Evolutionary conservation across 495 filamentous ascomycete genomes (phyloP), one percentile per base, ranked within the genome.

Genomic region (Pyrenula aspistea): DNA sequence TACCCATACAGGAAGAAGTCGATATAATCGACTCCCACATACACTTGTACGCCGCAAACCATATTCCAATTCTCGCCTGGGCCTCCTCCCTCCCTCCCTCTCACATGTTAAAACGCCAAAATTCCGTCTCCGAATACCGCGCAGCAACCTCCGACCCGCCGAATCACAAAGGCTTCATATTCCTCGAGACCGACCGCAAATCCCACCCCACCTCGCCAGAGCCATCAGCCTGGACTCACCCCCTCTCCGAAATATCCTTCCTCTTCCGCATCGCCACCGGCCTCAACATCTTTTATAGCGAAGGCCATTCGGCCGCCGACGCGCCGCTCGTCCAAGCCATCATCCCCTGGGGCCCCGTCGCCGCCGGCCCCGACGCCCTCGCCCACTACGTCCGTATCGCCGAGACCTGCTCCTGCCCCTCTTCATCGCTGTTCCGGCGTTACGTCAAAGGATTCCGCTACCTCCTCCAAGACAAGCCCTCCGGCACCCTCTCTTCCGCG

Each of bases 311-410:
- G 0, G 50, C 66, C 3, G 67, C 64, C 0, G 78, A 90, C 23
- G 68, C 66, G 11, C 61, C 70, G 21, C 66, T 83, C 2, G 82
- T 86, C 57, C 65, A 84, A 15, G 90, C 77, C 0, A 78, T 89
- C 59, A 75, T 95, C 2, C 84, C 88, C 0, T 95, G 88, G 86
- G 89, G 86, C n/a, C 91, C 89, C 0, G 56, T 95, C 12, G 75
- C 80, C 1, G 75, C 74, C 10, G 87, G 88, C n/a, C 50, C 50
- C 8, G 50, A 52, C 19, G 50, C 50, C 8, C 8, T 52, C 8
- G 50, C n/a, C 8, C 8, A 8, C 8, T 52, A 52, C 50, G 22
- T 52, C 55, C 61, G 73, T 12, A 64, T 68, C 2, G 48, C 22
- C 22, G 56, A 58, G 15, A 63, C 65, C 2, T 67, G 61, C 70